Evolutionary conservation across 805 yeast species (phyloP), one percentile per base, ranked within the genome.

Genomic region (Yamadazyma olivae): DNA sequence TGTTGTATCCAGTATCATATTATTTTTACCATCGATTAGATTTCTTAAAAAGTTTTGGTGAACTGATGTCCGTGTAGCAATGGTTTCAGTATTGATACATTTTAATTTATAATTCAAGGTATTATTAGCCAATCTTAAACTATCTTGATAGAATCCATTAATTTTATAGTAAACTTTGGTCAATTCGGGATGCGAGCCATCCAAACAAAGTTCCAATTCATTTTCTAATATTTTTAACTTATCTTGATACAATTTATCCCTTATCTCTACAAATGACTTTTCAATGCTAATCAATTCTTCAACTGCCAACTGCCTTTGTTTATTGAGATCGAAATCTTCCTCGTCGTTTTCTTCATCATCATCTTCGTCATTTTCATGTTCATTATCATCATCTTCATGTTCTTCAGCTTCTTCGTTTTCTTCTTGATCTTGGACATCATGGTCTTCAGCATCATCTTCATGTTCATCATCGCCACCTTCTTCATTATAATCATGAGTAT

Each of bases 161-260:
- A 93, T 79, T 57, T 79, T 77, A 48, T 73, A 74, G 56, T 83
- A 78, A 36, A 84, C 83, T 32, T 76, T 72, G 25, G 85, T 74
- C 36, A 91, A 71, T 49, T 90, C 96, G 0, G 98, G 98, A 59
- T 93, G 99, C 15, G 88, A 76, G 9, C 96, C 96, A 44, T 81
- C 83, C 22, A 81, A 64, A 61, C 98, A 90, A 73, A 91, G 76
- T 50, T 83, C 83, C 42, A 91, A 65, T 57, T 93, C 99, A 30
- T 83, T 81, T 47, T 87, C 86, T 45, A 85, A 71, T 43, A 85
- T 75, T 24, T 74, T 68, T 52, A 90, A 64, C 56, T 87, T 90
- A 54, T 89, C 95, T 41, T 83, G 89, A 58, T 84, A 91, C 33
- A 93, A 65, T 50, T 75, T 74, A 57, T 93, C 97, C 44, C 96